Percentiles rank a stretch among this genome's conserved stretches.
Evolutionary conservation across 2,329 filamentous ascomycete genomes (phyloP).

Genomic region (Fusarium pininemorale): DNA sequence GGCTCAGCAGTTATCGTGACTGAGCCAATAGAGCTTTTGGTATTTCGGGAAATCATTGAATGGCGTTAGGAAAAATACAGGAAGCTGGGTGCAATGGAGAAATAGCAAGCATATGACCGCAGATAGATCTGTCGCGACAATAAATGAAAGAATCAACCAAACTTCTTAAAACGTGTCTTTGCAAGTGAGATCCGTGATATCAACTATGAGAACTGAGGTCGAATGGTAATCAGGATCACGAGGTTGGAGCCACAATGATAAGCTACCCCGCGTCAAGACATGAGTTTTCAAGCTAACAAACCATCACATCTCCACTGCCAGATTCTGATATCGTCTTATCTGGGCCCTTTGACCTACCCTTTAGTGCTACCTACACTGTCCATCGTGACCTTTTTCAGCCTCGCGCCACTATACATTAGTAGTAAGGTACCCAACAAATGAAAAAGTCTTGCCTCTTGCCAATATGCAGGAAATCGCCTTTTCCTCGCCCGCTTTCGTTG

Average conservation of each 20-base stretch:
- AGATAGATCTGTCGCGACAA: conserved; percentile 15
- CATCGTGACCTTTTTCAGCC: conserved; percentile 37
- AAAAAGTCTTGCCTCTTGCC: conserved; percentile 24
- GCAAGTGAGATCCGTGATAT: background rate
- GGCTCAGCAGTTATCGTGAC: conserved; percentile 17
- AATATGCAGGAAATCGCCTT: conserved; percentile 45
- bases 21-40: conserved; percentile 7
- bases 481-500: conserved; percentile 56
- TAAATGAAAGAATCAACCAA: conserved; percentile 19
- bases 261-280: conserved; percentile 39
- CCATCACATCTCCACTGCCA: background rate
- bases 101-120: conserved; percentile 23
- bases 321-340: conserved; percentile 17
- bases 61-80: conserved; percentile 36
- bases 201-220: conserved; percentile 27
- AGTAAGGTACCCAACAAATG: conserved; percentile 13
- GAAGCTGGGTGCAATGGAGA: conserved; percentile 6
- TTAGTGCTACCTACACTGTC: conserved; percentile 1
- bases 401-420: conserved; percentile 15
- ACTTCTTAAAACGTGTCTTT: background rate
- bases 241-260: conserved; percentile 29
- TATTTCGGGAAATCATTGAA: conserved; percentile 29
- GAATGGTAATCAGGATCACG: conserved; percentile 32
- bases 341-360: conserved; percentile 11
- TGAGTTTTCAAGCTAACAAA: conserved; percentile 29